Evolutionary conservation across 1,284 basidiomycete genomes (phyloP).

Genomic region (Psilocybe mexicana): DNA sequence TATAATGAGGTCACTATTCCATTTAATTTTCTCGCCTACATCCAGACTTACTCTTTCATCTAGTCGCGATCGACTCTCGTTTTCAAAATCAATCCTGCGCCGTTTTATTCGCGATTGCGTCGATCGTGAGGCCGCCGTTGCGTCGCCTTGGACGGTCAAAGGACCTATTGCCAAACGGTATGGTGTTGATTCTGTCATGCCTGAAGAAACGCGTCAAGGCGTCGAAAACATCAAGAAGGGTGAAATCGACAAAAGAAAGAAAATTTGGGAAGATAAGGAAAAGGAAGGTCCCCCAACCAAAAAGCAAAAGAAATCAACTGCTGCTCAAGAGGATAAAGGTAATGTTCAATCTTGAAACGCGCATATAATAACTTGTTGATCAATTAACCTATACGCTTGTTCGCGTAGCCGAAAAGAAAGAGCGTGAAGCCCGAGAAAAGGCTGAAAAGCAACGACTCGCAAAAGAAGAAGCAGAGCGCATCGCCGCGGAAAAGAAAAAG

Average conservation of each 20-base stretch:
- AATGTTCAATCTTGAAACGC: conserved; percentile 14
- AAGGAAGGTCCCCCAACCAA: conserved; percentile 77
- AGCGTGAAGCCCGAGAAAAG: conserved; percentile 67
- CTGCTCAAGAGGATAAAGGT: conserved; percentile 75
- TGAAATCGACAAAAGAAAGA: conserved; percentile 88
- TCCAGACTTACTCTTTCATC: conserved; percentile 3
- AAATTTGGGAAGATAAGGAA: conserved; percentile 84
- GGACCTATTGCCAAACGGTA: conserved; percentile 80
- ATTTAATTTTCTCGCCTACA: neutral
- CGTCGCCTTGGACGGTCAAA: conserved; percentile 95
- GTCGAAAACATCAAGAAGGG: conserved; percentile 82
- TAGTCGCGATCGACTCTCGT: conserved; percentile 91
- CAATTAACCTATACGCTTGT: conserved; percentile 37
- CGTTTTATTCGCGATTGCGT: conserved; percentile 96
- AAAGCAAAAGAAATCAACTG: conserved; percentile 77
- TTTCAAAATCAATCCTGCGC: conserved; percentile 95
- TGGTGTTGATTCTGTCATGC: conserved; percentile 82
- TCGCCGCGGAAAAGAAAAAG: conserved; percentile 80
- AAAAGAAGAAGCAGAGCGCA: conserved; percentile 70
- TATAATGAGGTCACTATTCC: conserved; percentile 70
- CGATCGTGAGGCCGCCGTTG: conserved; percentile 86
- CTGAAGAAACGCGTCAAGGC: conserved; percentile 78
- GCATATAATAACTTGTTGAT: conserved; percentile 14
- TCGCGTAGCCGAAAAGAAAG: conserved; percentile 55
- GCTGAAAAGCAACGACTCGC: conserved; percentile 64